Evolutionary conservation across 192 early-diverging fungal species (phyloP).

Genomic region (Podila horticola): DNA sequence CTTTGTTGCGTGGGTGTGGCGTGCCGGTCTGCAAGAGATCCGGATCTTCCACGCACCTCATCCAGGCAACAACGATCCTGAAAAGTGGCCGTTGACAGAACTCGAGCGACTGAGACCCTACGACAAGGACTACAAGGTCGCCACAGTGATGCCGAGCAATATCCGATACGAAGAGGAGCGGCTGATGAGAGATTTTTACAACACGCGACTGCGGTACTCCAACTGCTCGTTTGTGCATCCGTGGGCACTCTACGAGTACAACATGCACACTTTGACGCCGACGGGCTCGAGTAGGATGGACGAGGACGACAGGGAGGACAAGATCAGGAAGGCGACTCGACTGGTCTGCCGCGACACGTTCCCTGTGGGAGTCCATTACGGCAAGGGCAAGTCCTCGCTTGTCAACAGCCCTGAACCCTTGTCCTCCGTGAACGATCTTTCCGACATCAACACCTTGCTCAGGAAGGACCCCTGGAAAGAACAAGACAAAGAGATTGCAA

Average conservation of each 20-base stretch:
- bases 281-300: neutral
- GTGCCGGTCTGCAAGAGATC: slow-evolving; percentile 30
- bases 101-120: slow-evolving; percentile 29
- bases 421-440: too few species aligned
- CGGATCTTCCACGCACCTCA: slow-evolving; percentile 32
- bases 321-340: slow-evolving; percentile 17
- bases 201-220: slow-evolving; percentile 25
- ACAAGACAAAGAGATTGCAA: slow-evolving; percentile 21
- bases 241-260: slow-evolving; percentile 36
- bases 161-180: slow-evolving; percentile 23
- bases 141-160: slow-evolving; percentile 25
- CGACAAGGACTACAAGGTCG: slow-evolving; percentile 6
- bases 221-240: slow-evolving; percentile 43
- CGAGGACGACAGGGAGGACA: slow-evolving; percentile 10
- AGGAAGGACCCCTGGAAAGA: neutral
- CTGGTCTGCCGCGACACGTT: slow-evolving; percentile 28
- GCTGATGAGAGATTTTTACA: slow-evolving; percentile 30
- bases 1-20: slow-evolving; percentile 42
- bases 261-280: slow-evolving; percentile 21
- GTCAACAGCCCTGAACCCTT: too few species aligned
- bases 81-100: slow-evolving; percentile 14
- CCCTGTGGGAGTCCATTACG: slow-evolving; percentile 24
- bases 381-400: neutral
- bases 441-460: neutral
- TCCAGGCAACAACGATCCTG: neutral